Base-by-base conservation (phyloP, 2,329 filamentous ascomycete species). In the Aspergillus novofumigatus region DNA sequence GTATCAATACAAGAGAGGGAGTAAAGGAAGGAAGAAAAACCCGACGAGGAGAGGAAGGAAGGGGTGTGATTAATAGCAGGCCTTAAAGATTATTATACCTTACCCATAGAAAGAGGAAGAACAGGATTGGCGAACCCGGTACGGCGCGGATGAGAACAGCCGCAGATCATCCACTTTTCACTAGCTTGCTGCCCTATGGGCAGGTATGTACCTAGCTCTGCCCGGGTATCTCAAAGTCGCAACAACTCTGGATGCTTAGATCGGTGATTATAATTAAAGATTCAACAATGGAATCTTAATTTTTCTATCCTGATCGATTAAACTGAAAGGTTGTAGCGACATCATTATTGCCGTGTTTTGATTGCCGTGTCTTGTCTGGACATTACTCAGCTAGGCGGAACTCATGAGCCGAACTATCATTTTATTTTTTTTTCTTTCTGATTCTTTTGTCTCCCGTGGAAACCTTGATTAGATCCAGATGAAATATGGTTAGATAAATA, bases 101-200 rank as follows among this genome's bases (percentile, higher is more conserved):
- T 45, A 38, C 14, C 32, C 10, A 42, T 45, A 26, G 45, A 45
- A 42, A 17, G 51, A 45, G 58, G 51, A 35, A 38, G 32, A 38
- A 38, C 14, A 7, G 2, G 32, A 38, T 38, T 38, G 32, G 38
- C 51, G 50, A 54, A 49, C 51, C 48, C 57, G 61, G 57, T 59
- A 61, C 49, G 55, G 59, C 59, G 57, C 55, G 61, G 61, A 63
- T 58, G 35, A 52, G 54, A 52, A 21, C 20, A 45, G 42, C 42
- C 42, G 42, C 8, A 45, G 42, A 20, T 21, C 42, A 23, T 38
- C 32, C 32, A 38, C 32, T 17, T 17, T 38, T 17, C 14, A 5
- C 32, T 38, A 38, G 32, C 32, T 38, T 38, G 14, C 14, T 35
- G 2, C 32, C 32, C 32, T 35, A 35, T 35, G 5, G 29, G 14